A percentile compares a stretch with the other conserved stretches of the same genome.
These are phyloP conservation scores for Trichocladium antarcticum DNA, from an alignment of 495 filamentous ascomycete species.

Conservation along the genomic window DNA sequence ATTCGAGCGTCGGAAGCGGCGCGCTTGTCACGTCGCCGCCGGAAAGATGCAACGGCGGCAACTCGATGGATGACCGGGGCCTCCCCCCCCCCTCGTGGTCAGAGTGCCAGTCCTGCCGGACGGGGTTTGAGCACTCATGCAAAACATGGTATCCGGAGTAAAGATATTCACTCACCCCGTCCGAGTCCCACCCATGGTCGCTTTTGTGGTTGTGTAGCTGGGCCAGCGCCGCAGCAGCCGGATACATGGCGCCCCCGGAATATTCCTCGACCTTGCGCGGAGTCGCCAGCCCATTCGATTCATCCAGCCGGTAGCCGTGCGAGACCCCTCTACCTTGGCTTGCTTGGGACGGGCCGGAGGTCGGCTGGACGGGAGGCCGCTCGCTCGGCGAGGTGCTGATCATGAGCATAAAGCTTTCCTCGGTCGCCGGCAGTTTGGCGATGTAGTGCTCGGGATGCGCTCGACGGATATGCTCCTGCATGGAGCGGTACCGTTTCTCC, in stretches of 20 bases:
- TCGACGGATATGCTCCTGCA: constrained; percentile 98
- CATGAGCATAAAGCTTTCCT: constrained; percentile 96
- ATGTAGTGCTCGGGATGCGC: constrained; percentile 98
- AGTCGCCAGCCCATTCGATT: constrained; percentile 59
- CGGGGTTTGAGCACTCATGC: neutral
- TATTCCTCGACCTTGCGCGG: constrained; percentile 67
- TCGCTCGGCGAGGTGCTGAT: constrained; percentile 80
- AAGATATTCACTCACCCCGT: constrained; percentile 48
- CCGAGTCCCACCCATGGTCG: constrained; percentile 74
- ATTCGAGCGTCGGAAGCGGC: constrained; percentile 50
- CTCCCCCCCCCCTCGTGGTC: constrained; percentile 52
- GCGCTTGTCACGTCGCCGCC: constrained; percentile 56
- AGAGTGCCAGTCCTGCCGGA: constrained; percentile 54
- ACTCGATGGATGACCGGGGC: constrained; percentile 53
- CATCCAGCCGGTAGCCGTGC: constrained; percentile 47
- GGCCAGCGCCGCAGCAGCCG: constrained; percentile 74
- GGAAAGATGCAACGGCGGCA: constrained; percentile 57
- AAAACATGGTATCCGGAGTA: neutral
- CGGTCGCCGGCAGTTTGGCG: constrained; percentile 94
- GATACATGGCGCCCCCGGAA: constrained; percentile 47
- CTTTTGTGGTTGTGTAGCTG: constrained; percentile 71
- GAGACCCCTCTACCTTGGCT: constrained; percentile 29
- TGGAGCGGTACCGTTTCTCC: constrained; percentile 97
- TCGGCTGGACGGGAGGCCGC: constrained; percentile 42
- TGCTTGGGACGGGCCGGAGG: constrained; percentile 18